phyloP scores from a whole-genome alignment of 2,329 filamentous ascomycete genomes.

The Ophiobolus disseminans region DNA sequence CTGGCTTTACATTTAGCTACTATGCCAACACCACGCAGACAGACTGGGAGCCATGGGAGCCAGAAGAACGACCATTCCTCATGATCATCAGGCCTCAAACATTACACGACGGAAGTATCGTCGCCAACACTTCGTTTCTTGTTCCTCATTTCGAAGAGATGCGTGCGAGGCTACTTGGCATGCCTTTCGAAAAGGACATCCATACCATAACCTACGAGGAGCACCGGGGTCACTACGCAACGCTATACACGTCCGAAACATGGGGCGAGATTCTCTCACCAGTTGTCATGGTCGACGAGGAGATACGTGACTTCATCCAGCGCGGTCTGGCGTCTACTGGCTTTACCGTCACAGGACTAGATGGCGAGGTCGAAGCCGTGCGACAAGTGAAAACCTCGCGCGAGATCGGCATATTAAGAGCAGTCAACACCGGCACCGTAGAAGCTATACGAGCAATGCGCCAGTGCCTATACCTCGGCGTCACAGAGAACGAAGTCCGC shows the following conservation, averaged over 20 bases:
- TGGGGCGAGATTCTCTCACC: slow-evolving; percentile 45
- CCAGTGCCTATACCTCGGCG: slow-evolving; percentile 61
- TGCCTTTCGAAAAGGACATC: slow-evolving; percentile 61
- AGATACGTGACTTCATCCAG: slow-evolving; percentile 69
- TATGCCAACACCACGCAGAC: slow-evolving; percentile 68
- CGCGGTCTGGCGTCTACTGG: slow-evolving; percentile 62
- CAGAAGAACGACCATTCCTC: slow-evolving; percentile 68
- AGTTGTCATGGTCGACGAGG: slow-evolving; percentile 69
- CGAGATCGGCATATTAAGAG: slow-evolving; percentile 65
- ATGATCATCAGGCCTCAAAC: slow-evolving; percentile 64
- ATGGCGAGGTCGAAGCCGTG: slow-evolving; percentile 63
- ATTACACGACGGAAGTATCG: slow-evolving; percentile 50
- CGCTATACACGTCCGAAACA: slow-evolving; percentile 52
- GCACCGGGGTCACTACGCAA: slow-evolving; percentile 69
- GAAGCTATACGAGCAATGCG: slow-evolving; percentile 66
- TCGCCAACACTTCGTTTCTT: slow-evolving; percentile 65
- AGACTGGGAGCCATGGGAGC: slow-evolving; percentile 71
- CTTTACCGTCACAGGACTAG: slow-evolving; percentile 64
- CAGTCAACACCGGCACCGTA: slow-evolving; percentile 70
- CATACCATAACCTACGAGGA: slow-evolving; percentile 68
- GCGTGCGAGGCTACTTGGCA: slow-evolving; percentile 64
- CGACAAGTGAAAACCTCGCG: slow-evolving; percentile 64
- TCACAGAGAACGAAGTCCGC: slow-evolving; percentile 66
- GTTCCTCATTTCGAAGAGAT: slow-evolving; percentile 68
- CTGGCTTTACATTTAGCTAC: slow-evolving; percentile 70